phyloP scores from a whole-genome alignment of 169 alveolate species.

The Eimeria necatrix region DNA sequence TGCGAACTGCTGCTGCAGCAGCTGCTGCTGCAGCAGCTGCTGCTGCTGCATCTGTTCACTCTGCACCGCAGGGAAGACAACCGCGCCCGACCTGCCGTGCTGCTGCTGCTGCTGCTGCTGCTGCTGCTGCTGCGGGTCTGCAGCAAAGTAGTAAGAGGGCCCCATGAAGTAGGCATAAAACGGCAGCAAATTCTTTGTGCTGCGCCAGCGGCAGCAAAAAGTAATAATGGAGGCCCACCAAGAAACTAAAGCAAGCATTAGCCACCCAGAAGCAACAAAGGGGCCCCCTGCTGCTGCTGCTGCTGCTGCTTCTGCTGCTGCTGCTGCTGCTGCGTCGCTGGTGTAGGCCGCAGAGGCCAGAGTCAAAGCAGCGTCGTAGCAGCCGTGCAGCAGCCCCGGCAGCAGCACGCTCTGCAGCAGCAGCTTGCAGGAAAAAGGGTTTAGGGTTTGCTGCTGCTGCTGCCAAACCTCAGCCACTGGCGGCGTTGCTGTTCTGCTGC shows the following conservation, averaged over 20 bases:
- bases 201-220: not conserved
- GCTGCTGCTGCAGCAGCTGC: constrained; percentile 1
- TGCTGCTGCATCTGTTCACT: not conserved
- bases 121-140: not conserved
- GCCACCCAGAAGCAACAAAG: constrained; percentile 34
- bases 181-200: not conserved
- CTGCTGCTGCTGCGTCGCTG: not conserved
- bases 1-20: not conserved
- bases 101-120: constrained; percentile 26
- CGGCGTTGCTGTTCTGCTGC: not conserved
- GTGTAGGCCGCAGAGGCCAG: constrained; percentile 30
- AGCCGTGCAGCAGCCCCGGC: constrained; percentile 22
- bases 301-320: not conserved
- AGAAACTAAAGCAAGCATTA: not conserved
- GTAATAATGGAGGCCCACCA: constrained; percentile 20
- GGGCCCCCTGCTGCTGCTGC: not conserved
- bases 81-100: not conserved
- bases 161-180: not conserved
- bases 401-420: constrained; percentile 38
- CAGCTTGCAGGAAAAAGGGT: not conserved
- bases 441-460: not conserved
- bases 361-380: constrained; percentile 33
- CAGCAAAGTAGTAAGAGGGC: not conserved
- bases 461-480: not conserved
- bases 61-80: too few relatives aligned